Conservation (phyloP, 495 filamentous ascomycete genomes). For the Talaromyces adpressus region DNA sequence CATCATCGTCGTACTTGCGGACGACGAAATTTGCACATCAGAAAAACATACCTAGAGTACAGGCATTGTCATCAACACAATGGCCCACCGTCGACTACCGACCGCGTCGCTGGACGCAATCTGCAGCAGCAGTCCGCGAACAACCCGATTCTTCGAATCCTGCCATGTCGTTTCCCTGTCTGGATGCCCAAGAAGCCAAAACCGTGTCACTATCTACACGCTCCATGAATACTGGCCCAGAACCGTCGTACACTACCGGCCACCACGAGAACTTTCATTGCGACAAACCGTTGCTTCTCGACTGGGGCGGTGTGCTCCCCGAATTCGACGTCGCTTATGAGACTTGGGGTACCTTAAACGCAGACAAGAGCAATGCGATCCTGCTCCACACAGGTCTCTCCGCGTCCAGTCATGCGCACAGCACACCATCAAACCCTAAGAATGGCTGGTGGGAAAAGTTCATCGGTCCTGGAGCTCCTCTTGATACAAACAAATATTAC, state of each 20-base stretch:
- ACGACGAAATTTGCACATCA: background rate
- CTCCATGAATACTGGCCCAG: slow-evolving; percentile 71
- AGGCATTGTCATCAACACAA: background rate
- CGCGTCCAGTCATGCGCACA: slow-evolving; percentile 92
- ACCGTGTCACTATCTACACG: slow-evolving; percentile 69
- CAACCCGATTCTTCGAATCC: slow-evolving; percentile 63
- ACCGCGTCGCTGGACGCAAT: slow-evolving; percentile 3
- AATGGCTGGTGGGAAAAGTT: slow-evolving; percentile 99
- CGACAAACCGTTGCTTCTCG: slow-evolving; percentile 67
- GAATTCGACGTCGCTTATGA: slow-evolving; percentile 91
- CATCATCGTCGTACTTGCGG: background rate
- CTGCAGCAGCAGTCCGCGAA: background rate
- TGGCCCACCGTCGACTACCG: background rate
- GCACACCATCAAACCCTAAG: slow-evolving; percentile 74
- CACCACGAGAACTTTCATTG: slow-evolving; percentile 70
- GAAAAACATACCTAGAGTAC: background rate
- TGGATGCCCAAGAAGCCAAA: slow-evolving; percentile 82
- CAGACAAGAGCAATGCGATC: slow-evolving; percentile 80
- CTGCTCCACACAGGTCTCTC: slow-evolving; percentile 91
- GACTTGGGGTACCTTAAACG: slow-evolving; percentile 81
- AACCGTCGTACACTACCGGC: slow-evolving; percentile 90
- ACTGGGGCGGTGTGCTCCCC: slow-evolving; percentile 86
- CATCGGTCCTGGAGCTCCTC: slow-evolving; percentile 77
- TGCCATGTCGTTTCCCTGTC: slow-evolving; percentile 88
- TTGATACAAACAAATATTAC: slow-evolving; percentile 89